Evolutionary conservation across 257 asterid genomes (phyloP).

Genomic region (Fraxinus anomala): DNA sequence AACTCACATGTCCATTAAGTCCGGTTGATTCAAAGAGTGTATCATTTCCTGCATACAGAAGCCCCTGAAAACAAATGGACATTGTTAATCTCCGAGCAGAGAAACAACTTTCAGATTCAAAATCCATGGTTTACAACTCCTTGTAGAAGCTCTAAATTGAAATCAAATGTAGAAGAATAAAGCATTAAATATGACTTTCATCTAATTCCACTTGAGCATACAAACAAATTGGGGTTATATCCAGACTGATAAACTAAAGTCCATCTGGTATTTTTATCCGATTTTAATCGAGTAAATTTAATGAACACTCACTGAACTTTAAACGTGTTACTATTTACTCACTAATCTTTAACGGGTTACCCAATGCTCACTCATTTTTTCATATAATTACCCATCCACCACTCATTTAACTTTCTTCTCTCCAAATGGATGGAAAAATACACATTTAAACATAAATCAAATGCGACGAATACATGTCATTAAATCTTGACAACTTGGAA

Average conservation of each 20-base stretch:
- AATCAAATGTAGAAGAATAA: not conserved
- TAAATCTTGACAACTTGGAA: no score
- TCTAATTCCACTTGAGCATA: constrained; percentile 9
- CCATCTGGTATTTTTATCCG: not conserved
- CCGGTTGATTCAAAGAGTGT: constrained; percentile 89
- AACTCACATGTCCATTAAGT: constrained; percentile 76
- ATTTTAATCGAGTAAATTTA: no score
- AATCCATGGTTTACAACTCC: constrained; percentile 2
- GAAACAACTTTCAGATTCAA: constrained; percentile 9
- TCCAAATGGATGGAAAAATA: no score
- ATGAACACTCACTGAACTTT: no score
- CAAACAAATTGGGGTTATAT: not conserved
- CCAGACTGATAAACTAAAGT: no score
- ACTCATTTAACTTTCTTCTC: no score
- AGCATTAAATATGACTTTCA: constrained; percentile 15
- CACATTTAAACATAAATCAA: no score
- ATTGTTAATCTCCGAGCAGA: constrained; percentile 18
- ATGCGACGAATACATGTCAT: no score
- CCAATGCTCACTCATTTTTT: no score
- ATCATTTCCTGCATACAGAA: constrained; percentile 79
- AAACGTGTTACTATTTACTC: no score
- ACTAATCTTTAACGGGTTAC: no score
- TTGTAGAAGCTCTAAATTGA: not conserved
- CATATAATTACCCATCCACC: no score
- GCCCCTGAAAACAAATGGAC: constrained; percentile 62